Evolutionary conservation across 169 alveolate genomes (phyloP), one percentile per base, ranked within the genome.

Genomic region (Cryptosporidium bovis): DNA sequence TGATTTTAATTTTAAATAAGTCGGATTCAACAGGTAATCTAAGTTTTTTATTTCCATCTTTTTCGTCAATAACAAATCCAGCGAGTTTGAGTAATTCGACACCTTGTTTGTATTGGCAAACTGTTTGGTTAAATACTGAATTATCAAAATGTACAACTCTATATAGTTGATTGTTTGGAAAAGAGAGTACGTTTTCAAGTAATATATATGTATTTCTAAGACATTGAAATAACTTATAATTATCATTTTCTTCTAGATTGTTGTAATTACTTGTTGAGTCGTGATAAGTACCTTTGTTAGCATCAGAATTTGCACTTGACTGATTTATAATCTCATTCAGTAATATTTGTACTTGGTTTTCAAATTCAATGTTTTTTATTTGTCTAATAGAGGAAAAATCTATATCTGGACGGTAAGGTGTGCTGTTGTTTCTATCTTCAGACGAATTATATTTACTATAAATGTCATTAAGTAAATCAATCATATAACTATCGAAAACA

Each of bases 401-500:
- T 58, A 77, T 77, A 29, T 29, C 6, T 4, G 87, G 87, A 12
- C 87, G 36, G 40, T 55, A 40, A 34, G 87, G 87, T 24, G 64
- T 29, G 12, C 31, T 60, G 5, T 50, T 51, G 12, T 56, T 60
- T 44, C 64, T 77, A 27, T 77, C 87, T 20, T 53, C 62, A 58
- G 64, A 31, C 12, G 62, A 44, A 44, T 56, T 34, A 27, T 65
- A 40, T 34, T 77, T 77, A 12, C 51, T 20, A 29, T 60, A 77
- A 50, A 62, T 44, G 5, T 77, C 46, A 6, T 56, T 62, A 40
- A 60, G 66, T 16, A 60, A n/a, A 40, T 62, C 51, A 2, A 60
- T 48, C 50, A 77, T 60, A 44, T 44, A 60, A 5, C 87, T 71
- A 44, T 77, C 87, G 36, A 77, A 77, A 16, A 29, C 36, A 33